Base-by-base conservation (phyloP, 768 basidiomycete species). In the Termitomyces sp. region DNA sequence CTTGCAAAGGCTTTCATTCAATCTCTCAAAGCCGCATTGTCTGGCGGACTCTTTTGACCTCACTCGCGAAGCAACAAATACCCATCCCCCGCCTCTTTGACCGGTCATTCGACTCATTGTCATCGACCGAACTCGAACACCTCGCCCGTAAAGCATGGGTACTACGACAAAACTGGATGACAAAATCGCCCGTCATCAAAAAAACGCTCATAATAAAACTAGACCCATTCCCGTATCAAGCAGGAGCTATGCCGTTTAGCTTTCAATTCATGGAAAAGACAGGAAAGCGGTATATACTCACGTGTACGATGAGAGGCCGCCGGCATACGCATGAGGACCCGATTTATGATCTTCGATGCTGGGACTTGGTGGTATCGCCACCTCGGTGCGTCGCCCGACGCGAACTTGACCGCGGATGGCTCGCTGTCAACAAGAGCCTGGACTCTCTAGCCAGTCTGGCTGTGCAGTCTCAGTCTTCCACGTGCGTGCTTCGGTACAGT, bases 151-250 rank as follows among this genome's bases (percentile, higher is more conserved):
- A 70, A 33, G 78, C 83, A 2, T 62, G 84, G 30, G 62, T 66
- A 2, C 72, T 82, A 3, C 80, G 74, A 32, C 71, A 62, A 8
- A 82, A 79, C 58, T 89, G 87, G 87, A 74, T 68, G 0, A 74
- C 78, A 0, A 64, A 70, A 0, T 61, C 61, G 1, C 84, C 84
- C 1, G 56, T 59, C 8, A 63, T 71, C 2, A 66, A 65, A 33
- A 66, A 67, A 14, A 62, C 67, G 24, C 20, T 68, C 16, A 26
- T 20, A 5, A 32, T 42, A 59, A 72, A 12, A 62, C 75, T 59
- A 57, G 48, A 55, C 13, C 58, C 69, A n/a, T 49, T 65, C 45
- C 49, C 56, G 9, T 56, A 69, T 40, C 51, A 59, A 61, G 59
- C 75, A 4, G 79, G 77, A 24, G 69, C 80, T 47, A 66, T 81